Evolutionary conservation across 805 yeast species (phyloP), one percentile per base, ranked within the genome.

Genomic region (Metschnikowia borealis): DNA sequence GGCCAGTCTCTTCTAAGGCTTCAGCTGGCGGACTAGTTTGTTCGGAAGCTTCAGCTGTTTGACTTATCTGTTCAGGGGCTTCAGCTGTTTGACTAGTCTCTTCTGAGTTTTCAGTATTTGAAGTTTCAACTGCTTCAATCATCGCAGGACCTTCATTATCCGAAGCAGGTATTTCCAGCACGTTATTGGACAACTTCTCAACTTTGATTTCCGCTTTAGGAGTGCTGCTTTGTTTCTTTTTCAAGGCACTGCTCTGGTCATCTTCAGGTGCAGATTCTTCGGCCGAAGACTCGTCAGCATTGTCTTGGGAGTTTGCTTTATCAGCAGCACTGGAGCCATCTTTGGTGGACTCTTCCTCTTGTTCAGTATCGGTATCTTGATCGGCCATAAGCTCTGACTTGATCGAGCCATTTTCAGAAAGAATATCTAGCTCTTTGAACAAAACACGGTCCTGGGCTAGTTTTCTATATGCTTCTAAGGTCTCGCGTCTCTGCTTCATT

Each of bases 381-480:
- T 48, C 57, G 10, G 52, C 55, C 18, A 45, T 23, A 15, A 50
- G 29, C n/a, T 38, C 20, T 14, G 38, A 33, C 23, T 42, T 42
- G 31, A 42, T 32, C 11, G 13, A 34, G 18, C 45, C 45, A 8
- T 42, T 14, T 10, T 32, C 29, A 3, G 20, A 5, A n/a, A 42
- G 45, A n/a, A 42, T 42, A 33, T 36, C 46, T 18, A 52, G 34
- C 6, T 34, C 34, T 13, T 37, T 45, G 20, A 49, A 49, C 32
- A 58, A 50, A 32, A 46, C 45, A 38, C 49, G 54, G 10, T 50
- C 36, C 17, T 49, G 45, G 14, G 62, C 60, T 5, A 54, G 50
- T 38, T 63, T 68, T 50, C 63, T 65, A 42, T 64, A 63, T 34
- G 62, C 55, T 18, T 54, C 43, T 44, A 65, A 60, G 1, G 54